Evolutionary conservation across 139 green algal genomes (phyloP).

Genomic region (Chlamydomonas sp.): DNA sequence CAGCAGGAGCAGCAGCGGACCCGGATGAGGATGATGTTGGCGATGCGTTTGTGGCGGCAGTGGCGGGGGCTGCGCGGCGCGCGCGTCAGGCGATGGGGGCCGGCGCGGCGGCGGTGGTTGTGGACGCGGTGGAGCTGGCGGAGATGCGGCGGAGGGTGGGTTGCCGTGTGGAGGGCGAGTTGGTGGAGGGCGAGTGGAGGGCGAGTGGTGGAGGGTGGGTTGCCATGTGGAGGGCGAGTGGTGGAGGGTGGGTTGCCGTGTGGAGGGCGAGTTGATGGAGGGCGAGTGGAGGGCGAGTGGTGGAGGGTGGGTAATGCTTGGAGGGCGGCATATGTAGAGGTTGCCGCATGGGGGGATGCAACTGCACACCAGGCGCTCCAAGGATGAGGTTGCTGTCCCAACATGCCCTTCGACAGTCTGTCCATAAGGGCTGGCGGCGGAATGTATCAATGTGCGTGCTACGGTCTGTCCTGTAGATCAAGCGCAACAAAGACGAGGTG

Average conservation of each 20-base stretch:
- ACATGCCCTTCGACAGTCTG: too few species aligned
- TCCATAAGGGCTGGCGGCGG: too few species aligned
- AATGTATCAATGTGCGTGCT: not conserved
- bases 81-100: not conserved
- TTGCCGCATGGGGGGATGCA: too few species aligned
- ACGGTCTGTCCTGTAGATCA: not conserved
- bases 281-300: not conserved
- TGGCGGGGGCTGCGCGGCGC: not conserved
- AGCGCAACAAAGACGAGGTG: conserved; percentile 18
- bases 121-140: not conserved
- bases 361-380: conserved; percentile 1
- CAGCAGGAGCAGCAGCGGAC: not conserved
- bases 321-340: too few species aligned
- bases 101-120: not conserved
- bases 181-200: not conserved
- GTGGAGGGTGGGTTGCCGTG: not conserved
- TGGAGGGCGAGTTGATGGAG: not conserved
- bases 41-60: not conserved
- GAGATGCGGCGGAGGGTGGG: conserved; percentile 1
- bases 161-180: not conserved
- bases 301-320: not conserved
- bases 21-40: not conserved
- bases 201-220: too few species aligned
- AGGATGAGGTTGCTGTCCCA: conserved; percentile 3
- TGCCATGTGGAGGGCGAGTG: not conserved